Evolutionary conservation across 805 yeast genomes (phyloP).

Genomic region (Yamadazyma endophytica): DNA sequence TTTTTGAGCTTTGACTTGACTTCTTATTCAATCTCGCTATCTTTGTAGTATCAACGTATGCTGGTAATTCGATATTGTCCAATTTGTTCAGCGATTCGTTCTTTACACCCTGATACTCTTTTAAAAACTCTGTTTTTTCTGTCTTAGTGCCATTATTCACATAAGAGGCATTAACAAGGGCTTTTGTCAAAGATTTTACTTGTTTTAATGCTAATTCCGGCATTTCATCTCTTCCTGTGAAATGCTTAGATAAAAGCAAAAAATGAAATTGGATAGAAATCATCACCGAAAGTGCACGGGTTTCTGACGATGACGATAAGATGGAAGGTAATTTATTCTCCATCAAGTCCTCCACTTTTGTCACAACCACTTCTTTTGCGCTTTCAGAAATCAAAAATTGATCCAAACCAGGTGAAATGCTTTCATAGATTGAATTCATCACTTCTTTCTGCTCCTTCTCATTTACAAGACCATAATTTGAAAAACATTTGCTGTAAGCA

Average conservation of each 20-base stretch:
- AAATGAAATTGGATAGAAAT: slow-evolving; percentile 30
- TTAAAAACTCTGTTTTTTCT: slow-evolving; percentile 7
- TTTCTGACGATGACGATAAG: slow-evolving; percentile 28
- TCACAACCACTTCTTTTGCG: slow-evolving; percentile 1
- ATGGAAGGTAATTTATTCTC: slow-evolving; percentile 20
- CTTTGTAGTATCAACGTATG: slow-evolving; percentile 29
- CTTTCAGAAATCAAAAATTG: slow-evolving; percentile 1
- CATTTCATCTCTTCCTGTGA: not conserved
- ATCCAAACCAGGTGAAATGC: slow-evolving; percentile 1
- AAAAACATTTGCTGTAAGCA: slow-evolving; percentile 4
- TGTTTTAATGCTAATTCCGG: slow-evolving; percentile 5
- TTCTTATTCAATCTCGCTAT: slow-evolving; percentile 14
- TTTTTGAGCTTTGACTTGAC: slow-evolving; percentile 1
- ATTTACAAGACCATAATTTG: slow-evolving; percentile 7
- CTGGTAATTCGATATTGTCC: slow-evolving; percentile 35
- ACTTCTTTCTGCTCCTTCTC: slow-evolving; percentile 5
- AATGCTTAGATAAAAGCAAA: slow-evolving; percentile 14
- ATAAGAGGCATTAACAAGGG: slow-evolving; percentile 14
- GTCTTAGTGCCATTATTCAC: slow-evolving; percentile 3
- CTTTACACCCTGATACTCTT: slow-evolving; percentile 6
- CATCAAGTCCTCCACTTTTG: slow-evolving; percentile 25
- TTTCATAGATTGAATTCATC: slow-evolving; percentile 4
- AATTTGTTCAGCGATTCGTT: slow-evolving; percentile 16
- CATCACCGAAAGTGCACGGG: slow-evolving; percentile 21
- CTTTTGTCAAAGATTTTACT: slow-evolving; percentile 11